Evolutionary conservation across 2,329 filamentous ascomycete genomes (phyloP).

Genomic region (Beauveria sp.): DNA sequence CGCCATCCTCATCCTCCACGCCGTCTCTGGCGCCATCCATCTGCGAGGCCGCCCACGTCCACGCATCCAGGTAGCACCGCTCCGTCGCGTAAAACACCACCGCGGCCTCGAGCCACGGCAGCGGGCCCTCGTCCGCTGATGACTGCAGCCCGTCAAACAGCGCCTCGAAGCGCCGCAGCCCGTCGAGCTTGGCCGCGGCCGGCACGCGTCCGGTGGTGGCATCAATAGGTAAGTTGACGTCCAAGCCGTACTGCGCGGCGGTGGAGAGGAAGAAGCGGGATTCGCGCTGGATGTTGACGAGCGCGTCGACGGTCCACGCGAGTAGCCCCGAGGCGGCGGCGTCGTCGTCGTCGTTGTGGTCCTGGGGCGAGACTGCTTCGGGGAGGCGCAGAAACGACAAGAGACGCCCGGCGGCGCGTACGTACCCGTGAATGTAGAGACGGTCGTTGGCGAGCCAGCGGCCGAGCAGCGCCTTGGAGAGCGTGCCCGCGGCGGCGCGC

Average conservation of each 20-base stretch:
- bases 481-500: conserved; percentile 54
- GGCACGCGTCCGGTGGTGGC: conserved; percentile 16
- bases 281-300: conserved; percentile 60
- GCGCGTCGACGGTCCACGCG: conserved; percentile 54
- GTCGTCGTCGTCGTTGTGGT: conserved; percentile 14
- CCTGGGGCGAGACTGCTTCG: conserved; percentile 14
- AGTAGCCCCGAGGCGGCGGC: conserved; percentile 47
- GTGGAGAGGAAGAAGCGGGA: conserved; percentile 61
- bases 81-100: conserved; percentile 75
- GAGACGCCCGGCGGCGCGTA: conserved; percentile 58
- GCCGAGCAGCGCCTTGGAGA: conserved; percentile 47
- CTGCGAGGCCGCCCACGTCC: conserved; percentile 42
- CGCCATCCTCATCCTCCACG: conserved; percentile 40
- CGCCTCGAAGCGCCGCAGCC: conserved; percentile 29
- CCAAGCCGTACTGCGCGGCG: conserved; percentile 51
- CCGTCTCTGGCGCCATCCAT: conserved; percentile 17
- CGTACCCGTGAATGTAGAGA: conserved; percentile 63
- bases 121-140: conserved; percentile 21
- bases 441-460: conserved; percentile 67
- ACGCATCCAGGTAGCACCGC: conserved; percentile 52
- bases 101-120: conserved; percentile 57
- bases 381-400: conserved; percentile 55
- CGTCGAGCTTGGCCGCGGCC: conserved; percentile 29
- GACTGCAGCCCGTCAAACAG: conserved; percentile 49
- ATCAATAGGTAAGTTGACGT: conserved; percentile 31